Evolutionary conservation across 331 rosid species (phyloP).

Genomic region (Telfairia occidentalis): DNA sequence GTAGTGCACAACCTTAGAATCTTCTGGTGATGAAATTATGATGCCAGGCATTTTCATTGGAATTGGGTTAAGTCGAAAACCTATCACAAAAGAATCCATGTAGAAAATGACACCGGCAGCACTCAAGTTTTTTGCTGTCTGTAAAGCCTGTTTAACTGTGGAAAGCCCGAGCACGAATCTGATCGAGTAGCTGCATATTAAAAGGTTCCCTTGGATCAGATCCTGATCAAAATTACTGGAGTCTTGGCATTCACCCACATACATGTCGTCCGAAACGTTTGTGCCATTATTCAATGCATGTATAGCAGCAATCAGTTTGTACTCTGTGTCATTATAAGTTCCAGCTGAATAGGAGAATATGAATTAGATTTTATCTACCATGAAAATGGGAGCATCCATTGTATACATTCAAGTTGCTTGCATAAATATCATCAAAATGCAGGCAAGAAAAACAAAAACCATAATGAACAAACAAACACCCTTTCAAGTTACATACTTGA

Average conservation of each 20-base stretch:
- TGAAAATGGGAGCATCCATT: neutral
- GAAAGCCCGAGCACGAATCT: constrained; percentile 89
- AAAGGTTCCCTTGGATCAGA: constrained; percentile 59
- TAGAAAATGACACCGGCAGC: constrained; percentile 86
- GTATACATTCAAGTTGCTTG: neutral
- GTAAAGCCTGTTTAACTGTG: constrained; percentile 51
- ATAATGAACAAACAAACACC: neutral
- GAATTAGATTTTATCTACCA: constrained; percentile 8
- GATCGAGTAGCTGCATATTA: constrained; percentile 95
- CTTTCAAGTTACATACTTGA: too few relatives aligned
- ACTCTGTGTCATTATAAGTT: constrained; percentile 34
- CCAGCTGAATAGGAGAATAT: constrained; percentile 53
- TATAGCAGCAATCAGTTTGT: constrained; percentile 52
- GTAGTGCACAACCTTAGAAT: constrained; percentile 56
- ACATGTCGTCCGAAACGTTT: constrained; percentile 43
- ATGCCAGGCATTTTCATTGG: constrained; percentile 76
- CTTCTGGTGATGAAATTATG: constrained; percentile 64
- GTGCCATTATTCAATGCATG: constrained; percentile 62
- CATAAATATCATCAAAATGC: neutral
- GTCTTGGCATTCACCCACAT: constrained; percentile 89
- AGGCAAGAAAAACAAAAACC: neutral
- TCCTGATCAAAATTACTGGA: constrained; percentile 40
- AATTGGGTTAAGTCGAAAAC: constrained; percentile 83
- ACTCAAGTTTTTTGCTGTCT: constrained; percentile 70
- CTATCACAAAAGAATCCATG: constrained; percentile 83